Percentiles rank a stretch among this genome's conserved stretches.
Evolutionary conservation across 371 early-diverging fungal species (phyloP).

Genomic region (Mortierella sp.): DNA sequence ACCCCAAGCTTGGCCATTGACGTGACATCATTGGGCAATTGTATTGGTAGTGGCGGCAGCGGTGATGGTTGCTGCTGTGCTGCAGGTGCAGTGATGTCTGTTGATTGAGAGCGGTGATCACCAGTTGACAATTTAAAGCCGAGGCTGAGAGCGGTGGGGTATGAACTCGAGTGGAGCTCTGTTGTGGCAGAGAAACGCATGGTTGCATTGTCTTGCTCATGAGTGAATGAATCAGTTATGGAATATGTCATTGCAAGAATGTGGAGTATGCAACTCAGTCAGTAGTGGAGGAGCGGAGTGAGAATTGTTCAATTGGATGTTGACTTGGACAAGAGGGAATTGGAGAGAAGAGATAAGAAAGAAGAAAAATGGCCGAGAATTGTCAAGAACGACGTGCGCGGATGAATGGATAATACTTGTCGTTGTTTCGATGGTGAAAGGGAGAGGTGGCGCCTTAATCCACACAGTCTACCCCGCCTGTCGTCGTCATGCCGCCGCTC

Average conservation of each 20-base stretch:
- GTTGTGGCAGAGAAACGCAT: neutral
- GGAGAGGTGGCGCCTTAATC: too few species aligned
- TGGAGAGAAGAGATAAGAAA: neutral
- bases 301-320: too few species aligned
- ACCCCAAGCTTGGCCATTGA: conserved; percentile 14
- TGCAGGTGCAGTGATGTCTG: neutral
- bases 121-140: neutral
- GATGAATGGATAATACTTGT: neutral
- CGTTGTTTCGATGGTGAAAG: too few species aligned
- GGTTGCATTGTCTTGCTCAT: neutral
- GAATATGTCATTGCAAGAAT: neutral
- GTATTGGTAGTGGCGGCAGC: neutral
- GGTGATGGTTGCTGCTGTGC: neutral
- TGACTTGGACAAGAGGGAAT: neutral
- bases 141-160: neutral
- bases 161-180: too few species aligned
- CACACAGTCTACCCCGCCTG: neutral
- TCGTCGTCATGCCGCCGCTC: neutral
- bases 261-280: too few species aligned
- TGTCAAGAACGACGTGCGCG: neutral
- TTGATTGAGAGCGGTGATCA: neutral
- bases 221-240: neutral
- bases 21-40: neutral
- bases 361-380: neutral
- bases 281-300: too few species aligned